Evolutionary conservation across 257 asterid species (phyloP).

Genomic region (Capsicum rhomboideum): DNA sequence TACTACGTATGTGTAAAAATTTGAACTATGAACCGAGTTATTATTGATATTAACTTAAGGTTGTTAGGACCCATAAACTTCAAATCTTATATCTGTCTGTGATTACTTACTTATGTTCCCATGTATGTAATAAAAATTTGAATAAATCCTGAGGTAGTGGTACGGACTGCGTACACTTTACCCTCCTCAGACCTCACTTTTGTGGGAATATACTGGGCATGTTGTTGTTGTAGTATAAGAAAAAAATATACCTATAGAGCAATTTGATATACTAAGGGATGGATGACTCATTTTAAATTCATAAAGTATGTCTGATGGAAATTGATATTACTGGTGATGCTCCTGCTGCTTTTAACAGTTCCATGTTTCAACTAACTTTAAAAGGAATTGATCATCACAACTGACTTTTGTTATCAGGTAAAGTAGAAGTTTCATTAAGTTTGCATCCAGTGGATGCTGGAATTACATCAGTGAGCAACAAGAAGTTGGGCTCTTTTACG

Average conservation of each 20-base stretch:
- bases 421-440: not conserved
- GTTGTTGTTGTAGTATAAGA: too few species aligned
- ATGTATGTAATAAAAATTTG: not conserved
- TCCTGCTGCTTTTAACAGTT: not conserved
- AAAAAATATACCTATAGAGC: not conserved
- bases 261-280: not conserved
- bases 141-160: too few species aligned
- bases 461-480: not conserved
- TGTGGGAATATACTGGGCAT: too few species aligned
- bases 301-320: not conserved
- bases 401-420: not conserved
- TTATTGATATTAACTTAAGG: not conserved
- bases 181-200: too few species aligned
- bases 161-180: too few species aligned
- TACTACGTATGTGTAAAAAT: too few species aligned
- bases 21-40: not conserved
- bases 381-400: not conserved
- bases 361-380: not conserved
- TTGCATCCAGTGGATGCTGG: not conserved
- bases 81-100: not conserved
- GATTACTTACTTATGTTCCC: not conserved
- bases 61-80: not conserved
- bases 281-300: not conserved
- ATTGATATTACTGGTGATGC: not conserved
- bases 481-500: not conserved